These are phyloP conservation scores for Gomphus bonarii DNA, from an alignment of 1,284 basidiomycete genomes.

Conservation along the genomic window DNA sequence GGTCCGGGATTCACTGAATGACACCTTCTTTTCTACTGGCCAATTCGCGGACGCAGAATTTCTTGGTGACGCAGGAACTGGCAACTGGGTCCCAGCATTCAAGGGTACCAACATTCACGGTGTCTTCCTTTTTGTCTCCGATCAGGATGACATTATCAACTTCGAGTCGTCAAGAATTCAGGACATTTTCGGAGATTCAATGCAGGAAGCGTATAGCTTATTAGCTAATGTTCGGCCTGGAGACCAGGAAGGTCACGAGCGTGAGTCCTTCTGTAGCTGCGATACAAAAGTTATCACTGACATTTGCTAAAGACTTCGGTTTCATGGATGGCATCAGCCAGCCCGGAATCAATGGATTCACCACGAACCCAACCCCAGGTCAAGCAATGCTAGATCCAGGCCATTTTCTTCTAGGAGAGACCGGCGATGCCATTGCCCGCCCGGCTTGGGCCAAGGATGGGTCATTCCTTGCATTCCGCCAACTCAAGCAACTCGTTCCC, in stretches of 20 bases:
- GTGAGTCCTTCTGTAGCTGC: neutral
- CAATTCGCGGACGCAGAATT: conserved; percentile 14
- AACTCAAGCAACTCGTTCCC: conserved; percentile 42
- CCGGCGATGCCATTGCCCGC: conserved; percentile 22
- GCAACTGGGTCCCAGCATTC: conserved; percentile 25
- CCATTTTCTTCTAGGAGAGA: conserved; percentile 28
- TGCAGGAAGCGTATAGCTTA: neutral
- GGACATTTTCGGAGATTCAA: conserved; percentile 2
- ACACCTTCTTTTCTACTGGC: conserved; percentile 18
- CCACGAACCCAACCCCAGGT: conserved; percentile 26
- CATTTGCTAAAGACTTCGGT: conserved; percentile 16
- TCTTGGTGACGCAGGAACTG: conserved; percentile 19
- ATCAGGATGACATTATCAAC: conserved; percentile 17
- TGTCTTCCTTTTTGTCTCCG: conserved; percentile 27
- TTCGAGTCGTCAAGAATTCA: neutral
- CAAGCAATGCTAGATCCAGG: conserved; percentile 28
- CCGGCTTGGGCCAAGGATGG: conserved; percentile 21
- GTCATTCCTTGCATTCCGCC: conserved; percentile 28
- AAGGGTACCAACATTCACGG: conserved; percentile 24
- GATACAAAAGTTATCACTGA: neutral
- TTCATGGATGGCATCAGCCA: conserved; percentile 37
- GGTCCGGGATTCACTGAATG: conserved; percentile 25
- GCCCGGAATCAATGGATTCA: conserved; percentile 31
- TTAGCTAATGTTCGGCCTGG: conserved; percentile 2
- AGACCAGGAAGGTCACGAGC: conserved; percentile 7